Evolutionary conservation across 176 grass and related monocot genomes (phyloP).

Genomic region (Poa pratensis): DNA sequence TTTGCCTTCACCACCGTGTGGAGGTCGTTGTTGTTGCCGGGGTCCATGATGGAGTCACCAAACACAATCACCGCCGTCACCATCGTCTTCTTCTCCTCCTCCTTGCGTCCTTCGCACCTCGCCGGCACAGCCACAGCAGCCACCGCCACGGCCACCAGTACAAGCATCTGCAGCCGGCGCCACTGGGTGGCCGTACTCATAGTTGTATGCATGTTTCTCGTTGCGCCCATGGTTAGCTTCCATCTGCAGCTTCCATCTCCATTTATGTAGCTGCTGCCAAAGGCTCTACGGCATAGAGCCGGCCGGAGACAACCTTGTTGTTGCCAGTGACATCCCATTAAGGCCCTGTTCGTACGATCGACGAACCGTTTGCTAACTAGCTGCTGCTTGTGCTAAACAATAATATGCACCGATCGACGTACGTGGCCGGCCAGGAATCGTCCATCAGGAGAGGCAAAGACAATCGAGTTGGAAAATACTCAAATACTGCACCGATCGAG

Average conservation of each 20-base stretch:
- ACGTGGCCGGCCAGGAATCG: too few species aligned
- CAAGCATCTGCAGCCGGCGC: neutral
- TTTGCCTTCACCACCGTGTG: conserved; percentile 57
- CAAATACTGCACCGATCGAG: too few species aligned
- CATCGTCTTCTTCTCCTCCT: neutral
- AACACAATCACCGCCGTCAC: conserved; percentile 77
- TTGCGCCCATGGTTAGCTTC: neutral
- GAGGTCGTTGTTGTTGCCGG: conserved; percentile 79
- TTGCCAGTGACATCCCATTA: neutral
- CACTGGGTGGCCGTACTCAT: neutral
- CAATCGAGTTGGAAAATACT: too few species aligned
- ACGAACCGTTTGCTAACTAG: too few species aligned
- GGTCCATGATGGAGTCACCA: conserved; percentile 81
- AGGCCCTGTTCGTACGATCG: too few species aligned
- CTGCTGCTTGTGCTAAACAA: too few species aligned
- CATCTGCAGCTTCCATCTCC: too few species aligned
- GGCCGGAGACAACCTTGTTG: neutral
- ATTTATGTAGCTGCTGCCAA: neutral
- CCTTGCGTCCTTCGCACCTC: neutral
- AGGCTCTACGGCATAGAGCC: neutral
- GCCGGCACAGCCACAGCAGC: neutral
- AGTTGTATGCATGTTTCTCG: neutral
- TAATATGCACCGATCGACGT: too few species aligned
- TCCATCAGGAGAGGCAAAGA: too few species aligned
- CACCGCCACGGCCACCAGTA: neutral